Percentiles rank a stretch among this genome's conserved stretches.
Conservation (phyloP, 164 flowering plant genomes). For the Nelumbo lutea region DNA sequence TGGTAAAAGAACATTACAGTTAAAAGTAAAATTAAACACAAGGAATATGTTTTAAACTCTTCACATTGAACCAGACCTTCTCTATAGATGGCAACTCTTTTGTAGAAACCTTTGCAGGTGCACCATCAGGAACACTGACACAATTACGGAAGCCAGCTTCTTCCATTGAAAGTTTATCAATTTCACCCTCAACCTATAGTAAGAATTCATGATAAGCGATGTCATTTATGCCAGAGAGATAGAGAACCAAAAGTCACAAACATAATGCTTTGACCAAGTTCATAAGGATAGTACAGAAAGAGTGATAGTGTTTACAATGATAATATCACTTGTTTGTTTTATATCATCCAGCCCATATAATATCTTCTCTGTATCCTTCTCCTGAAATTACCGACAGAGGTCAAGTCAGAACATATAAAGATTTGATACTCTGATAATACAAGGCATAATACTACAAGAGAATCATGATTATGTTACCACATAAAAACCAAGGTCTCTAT, state of each 20-base stretch:
- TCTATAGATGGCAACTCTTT: constrained; percentile 55
- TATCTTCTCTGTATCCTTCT: constrained; percentile 58
- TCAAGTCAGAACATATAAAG: neutral
- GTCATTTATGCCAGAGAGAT: neutral
- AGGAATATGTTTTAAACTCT: neutral
- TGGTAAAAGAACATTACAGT: neutral
- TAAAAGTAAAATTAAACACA: neutral
- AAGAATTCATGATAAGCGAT: neutral
- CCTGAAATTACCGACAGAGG: constrained; percentile 40
- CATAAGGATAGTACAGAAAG: neutral
- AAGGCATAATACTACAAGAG: neutral
- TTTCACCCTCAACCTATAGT: constrained; percentile 93
- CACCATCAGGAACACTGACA: constrained; percentile 92
- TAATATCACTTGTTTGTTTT: constrained; percentile 53
- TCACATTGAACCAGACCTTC: constrained; percentile 35
- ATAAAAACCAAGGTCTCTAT: neutral
- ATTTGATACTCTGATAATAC: neutral
- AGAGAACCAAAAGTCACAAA: neutral
- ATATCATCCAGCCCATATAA: constrained; percentile 89
- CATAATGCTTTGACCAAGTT: neutral
- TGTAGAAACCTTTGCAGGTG: constrained; percentile 60
- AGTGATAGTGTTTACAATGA: constrained; percentile 51
- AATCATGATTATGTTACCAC: neutral
- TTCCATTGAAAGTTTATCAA: constrained; percentile 94
- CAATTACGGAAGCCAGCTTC: constrained; percentile 91